Conservation (phyloP, 192 early-diverging fungal species). For the Entomortierella lignicola region DNA sequence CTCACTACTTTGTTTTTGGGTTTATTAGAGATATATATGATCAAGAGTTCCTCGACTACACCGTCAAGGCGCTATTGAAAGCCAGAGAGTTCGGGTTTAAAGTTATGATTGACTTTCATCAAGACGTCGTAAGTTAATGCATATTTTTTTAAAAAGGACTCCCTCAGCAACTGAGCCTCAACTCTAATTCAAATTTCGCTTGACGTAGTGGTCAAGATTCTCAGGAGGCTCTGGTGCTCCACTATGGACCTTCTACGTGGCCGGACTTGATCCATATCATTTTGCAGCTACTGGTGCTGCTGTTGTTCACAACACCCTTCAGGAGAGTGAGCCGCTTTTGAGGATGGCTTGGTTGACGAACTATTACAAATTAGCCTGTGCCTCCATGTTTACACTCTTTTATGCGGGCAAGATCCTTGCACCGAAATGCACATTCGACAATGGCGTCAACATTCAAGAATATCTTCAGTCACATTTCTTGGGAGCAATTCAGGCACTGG, state of each 20-base stretch:
- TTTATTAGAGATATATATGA: slow-evolving; percentile 60
- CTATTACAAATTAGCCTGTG: slow-evolving; percentile 62
- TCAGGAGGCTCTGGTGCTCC: slow-evolving; percentile 67
- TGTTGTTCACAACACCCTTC: slow-evolving; percentile 58
- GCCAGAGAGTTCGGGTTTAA: slow-evolving; percentile 56
- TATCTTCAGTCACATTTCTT: slow-evolving; percentile 64
- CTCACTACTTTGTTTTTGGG: not conserved
- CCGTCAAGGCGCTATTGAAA: slow-evolving; percentile 58
- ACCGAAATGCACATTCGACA: slow-evolving; percentile 53
- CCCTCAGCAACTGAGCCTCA: not conserved
- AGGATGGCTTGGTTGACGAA: slow-evolving; percentile 72
- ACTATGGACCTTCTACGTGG: slow-evolving; percentile 62
- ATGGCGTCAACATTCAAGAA: slow-evolving; percentile 62
- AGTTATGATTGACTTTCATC: slow-evolving; percentile 71
- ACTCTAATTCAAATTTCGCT: not conserved
- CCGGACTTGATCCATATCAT: slow-evolving; percentile 57
- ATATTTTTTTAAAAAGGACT: not conserved
- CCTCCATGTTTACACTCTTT: slow-evolving; percentile 69
- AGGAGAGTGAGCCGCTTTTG: slow-evolving; percentile 42
- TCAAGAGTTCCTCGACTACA: slow-evolving; percentile 64
- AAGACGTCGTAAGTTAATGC: slow-evolving; percentile 58
- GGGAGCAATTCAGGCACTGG: slow-evolving; percentile 50
- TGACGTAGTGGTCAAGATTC: slow-evolving; percentile 46
- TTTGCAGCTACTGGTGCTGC: slow-evolving; percentile 63
- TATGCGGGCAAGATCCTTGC: slow-evolving; percentile 63